Evolutionary conservation across 345 rosid genomes (phyloP), one percentile per base, ranked within the genome.

Genomic region (Citrus mangshanensis): DNA sequence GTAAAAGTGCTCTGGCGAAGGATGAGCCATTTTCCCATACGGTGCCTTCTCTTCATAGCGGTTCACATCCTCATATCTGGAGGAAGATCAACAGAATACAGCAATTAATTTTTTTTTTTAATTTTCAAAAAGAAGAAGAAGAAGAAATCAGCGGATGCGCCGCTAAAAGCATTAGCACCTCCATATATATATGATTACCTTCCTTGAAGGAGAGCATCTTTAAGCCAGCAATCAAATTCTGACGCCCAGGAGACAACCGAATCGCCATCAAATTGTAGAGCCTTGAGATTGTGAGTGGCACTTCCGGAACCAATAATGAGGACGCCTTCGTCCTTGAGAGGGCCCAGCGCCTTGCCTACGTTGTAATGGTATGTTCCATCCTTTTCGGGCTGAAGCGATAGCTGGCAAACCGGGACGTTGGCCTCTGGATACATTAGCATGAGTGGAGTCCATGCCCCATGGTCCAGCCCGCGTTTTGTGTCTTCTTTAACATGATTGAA

Each of bases 341-440:
- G 89, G 54, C 94, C 90, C 79, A 94, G 82, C 12, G 98, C 99
- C 88, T 85, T 91, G 42, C 99, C 99, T 86, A 96, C 75, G 76
- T 94, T 93, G 82, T 89, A 93, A 76, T 93, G 99, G 40, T 95
- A 82, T 46, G 82, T 85, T 40, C 87, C 98, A 61, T 82, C 92
- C 70, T 82, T 82, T 1, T 83, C 18, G 2, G 89, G 72, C 80
- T 94, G 99, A 73, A 96, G 81, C 10, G 99, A 96, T 72, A 96
- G 94, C 77, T 96, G 98, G 65, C 97, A 93, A 24, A 93, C 84
- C 0, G 98, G 99, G 54, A 93, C 87, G 68, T 91, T 88, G 2
- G 91, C 95, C 75, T 93, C 97, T 0, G 99, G 99, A 72, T 91
- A 96, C 99, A 96, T 96, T 73, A 94, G 84, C 95, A 93, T 90